phyloP scores from a whole-genome alignment of 23 red algal species.

The Agarophyton chilense region DNA sequence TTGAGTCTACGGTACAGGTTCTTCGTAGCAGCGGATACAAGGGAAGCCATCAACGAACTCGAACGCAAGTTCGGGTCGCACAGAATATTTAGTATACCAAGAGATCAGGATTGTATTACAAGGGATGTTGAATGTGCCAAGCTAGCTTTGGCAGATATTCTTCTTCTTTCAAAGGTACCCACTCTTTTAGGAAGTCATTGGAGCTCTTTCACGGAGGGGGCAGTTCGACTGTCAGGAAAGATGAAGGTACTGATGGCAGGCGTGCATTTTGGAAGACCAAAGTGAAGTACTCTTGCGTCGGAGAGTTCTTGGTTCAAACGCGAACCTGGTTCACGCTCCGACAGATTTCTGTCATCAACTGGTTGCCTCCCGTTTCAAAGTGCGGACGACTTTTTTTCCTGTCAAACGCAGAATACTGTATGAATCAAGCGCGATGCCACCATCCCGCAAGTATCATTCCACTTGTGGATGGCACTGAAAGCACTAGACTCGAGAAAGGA shows the following conservation, averaged over 20 bases:
- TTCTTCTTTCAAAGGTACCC: slow-evolving; percentile 48
- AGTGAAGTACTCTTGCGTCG: too few relatives aligned
- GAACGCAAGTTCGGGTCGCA: slow-evolving; percentile 62
- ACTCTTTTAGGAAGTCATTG: slow-evolving; percentile 79
- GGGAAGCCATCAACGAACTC: slow-evolving; percentile 45
- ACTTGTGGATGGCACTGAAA: too few relatives aligned
- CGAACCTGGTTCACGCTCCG: too few relatives aligned
- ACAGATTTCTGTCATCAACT: too few relatives aligned
- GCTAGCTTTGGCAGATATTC: slow-evolving; percentile 74
- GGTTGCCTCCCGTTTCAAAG: too few relatives aligned
- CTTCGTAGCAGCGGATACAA: slow-evolving; percentile 71
- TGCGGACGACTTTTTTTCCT: too few relatives aligned
- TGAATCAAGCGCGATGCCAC: too few relatives aligned
- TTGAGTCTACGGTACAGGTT: slow-evolving; percentile 51
- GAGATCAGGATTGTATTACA: slow-evolving; percentile 56
- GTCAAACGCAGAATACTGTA: too few relatives aligned
- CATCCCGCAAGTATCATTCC: too few relatives aligned
- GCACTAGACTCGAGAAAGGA: too few relatives aligned
- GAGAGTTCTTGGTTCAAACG: too few relatives aligned
- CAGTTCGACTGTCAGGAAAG: slow-evolving; percentile 64
- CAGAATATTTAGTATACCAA: slow-evolving; percentile 59
- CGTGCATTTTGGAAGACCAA: slow-evolving; percentile 64
- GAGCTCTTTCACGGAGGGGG: slow-evolving; percentile 82
- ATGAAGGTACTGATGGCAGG: slow-evolving; percentile 72
- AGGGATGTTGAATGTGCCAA: slow-evolving; percentile 66